A percentile compares a stretch with the other conserved stretches of the same genome.
Conservation (phyloP, 306 rosid species). For the Gastrolobium villosum region DNA sequence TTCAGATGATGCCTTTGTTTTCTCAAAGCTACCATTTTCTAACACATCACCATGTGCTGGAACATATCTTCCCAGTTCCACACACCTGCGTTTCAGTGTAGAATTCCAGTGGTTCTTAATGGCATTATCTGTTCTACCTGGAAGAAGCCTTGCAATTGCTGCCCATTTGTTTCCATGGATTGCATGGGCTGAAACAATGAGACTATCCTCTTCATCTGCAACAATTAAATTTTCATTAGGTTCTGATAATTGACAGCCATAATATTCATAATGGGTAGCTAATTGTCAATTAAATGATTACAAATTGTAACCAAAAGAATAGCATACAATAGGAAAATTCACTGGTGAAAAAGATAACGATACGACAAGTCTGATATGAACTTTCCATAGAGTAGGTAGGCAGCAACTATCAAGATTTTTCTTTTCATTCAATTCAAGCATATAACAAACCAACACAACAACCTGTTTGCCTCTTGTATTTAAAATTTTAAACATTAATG, state of each 20-base stretch:
- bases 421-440: constrained; percentile 27
- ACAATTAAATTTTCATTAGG: constrained; percentile 36
- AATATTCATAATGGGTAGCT: constrained; percentile 13
- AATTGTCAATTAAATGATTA: constrained; percentile 18
- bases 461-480: not conserved
- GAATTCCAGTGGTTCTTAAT: constrained; percentile 91
- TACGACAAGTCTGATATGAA: not conserved
- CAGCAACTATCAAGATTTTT: constrained; percentile 14
- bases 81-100: constrained; percentile 69
- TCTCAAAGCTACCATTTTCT: constrained; percentile 58
- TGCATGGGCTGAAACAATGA: constrained; percentile 76
- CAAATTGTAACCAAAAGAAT: constrained; percentile 6
- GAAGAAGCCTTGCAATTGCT: constrained; percentile 79
- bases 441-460: not conserved
- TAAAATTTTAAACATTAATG: not conserved
- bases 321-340: constrained; percentile 1
- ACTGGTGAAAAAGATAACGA: not conserved
- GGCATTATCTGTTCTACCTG: constrained; percentile 84
- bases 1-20: constrained; percentile 75
- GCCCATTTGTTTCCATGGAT: constrained; percentile 89
- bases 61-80: constrained; percentile 52
- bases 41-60: constrained; percentile 34
- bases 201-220: constrained; percentile 78
- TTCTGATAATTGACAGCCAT: constrained; percentile 18
- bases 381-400: constrained; percentile 4